Evolutionary conservation across 495 filamentous ascomycete species (phyloP).

Genomic region (Aspergillus indologenus): DNA sequence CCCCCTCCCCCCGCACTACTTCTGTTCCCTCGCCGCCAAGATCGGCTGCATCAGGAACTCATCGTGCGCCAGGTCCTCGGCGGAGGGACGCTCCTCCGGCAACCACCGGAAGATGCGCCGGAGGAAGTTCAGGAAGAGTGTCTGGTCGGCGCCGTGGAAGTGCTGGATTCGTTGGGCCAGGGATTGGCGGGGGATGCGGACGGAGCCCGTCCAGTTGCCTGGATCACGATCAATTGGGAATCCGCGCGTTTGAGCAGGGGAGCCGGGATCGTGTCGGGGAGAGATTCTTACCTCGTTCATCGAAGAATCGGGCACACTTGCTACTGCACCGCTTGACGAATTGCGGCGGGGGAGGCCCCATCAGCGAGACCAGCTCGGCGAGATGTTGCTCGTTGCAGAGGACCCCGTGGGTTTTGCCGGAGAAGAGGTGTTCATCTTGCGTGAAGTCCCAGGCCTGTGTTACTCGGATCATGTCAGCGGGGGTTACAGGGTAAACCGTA

Average conservation of each 20-base stretch:
- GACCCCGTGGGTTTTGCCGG: slow-evolving; percentile 14
- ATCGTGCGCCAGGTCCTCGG: slow-evolving; percentile 30
- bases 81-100: slow-evolving; percentile 34
- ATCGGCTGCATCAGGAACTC: slow-evolving; percentile 21
- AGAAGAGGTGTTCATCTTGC: slow-evolving; percentile 18
- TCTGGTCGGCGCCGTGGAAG: slow-evolving; percentile 23
- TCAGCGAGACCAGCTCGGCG: slow-evolving; percentile 33
- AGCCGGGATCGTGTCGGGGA: no score
- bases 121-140: slow-evolving; percentile 29
- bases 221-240: no score
- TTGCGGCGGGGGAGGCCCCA: slow-evolving; percentile 34
- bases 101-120: slow-evolving; percentile 33
- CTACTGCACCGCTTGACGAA: slow-evolving; percentile 27
- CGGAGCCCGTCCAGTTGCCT: slow-evolving; percentile 27
- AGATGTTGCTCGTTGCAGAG: slow-evolving; percentile 32
- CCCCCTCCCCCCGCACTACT: no score
- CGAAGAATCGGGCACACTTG: slow-evolving; percentile 26
- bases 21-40: neutral
- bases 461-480: neutral
- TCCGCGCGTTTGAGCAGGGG: no score
- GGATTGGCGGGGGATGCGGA: slow-evolving; percentile 23
- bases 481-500: no score
- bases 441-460: slow-evolving; percentile 21
- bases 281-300: slow-evolving; percentile 22
- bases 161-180: slow-evolving; percentile 18